Evolutionary conservation across 2,329 filamentous ascomycete species (phyloP).

Genomic region (Conoideocrella luteorostrata): DNA sequence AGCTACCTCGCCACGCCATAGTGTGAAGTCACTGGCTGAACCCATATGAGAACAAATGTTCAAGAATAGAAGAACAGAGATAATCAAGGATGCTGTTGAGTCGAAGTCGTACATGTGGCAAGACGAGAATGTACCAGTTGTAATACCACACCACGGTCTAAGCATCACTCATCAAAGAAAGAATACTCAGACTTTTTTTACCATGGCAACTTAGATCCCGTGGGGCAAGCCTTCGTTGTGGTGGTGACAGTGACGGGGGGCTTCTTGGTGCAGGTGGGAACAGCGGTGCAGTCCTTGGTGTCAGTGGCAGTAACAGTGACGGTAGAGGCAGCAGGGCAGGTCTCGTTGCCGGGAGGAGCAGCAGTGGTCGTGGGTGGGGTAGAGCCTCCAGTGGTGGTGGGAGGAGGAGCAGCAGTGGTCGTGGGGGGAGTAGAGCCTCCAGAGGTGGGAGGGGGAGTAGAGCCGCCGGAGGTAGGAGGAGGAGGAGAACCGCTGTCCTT

Average conservation of each 20-base stretch:
- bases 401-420: neutral
- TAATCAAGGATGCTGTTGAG: too few relatives aligned
- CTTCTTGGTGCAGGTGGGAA: neutral
- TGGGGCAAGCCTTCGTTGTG: neutral
- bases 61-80: too few relatives aligned
- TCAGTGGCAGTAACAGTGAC: neutral
- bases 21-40: too few relatives aligned
- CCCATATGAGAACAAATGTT: too few relatives aligned
- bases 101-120: too few relatives aligned
- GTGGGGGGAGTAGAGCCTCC: neutral
- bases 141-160: too few relatives aligned
- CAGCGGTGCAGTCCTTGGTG: neutral
- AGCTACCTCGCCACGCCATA: too few relatives aligned
- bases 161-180: too few relatives aligned
- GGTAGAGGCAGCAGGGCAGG: neutral
- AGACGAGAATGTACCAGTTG: too few relatives aligned
- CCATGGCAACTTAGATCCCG: too few relatives aligned
- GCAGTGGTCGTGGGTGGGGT: neutral
- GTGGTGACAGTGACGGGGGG: neutral
- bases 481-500: neutral
- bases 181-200: too few relatives aligned
- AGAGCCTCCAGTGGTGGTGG: neutral
- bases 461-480: too few relatives aligned
- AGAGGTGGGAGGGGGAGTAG: neutral
- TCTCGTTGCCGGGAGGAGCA: neutral